These are phyloP conservation scores for Emergomyces orientalis DNA, from an alignment of 2,329 filamentous ascomycete genomes.

Conservation along the genomic window DNA sequence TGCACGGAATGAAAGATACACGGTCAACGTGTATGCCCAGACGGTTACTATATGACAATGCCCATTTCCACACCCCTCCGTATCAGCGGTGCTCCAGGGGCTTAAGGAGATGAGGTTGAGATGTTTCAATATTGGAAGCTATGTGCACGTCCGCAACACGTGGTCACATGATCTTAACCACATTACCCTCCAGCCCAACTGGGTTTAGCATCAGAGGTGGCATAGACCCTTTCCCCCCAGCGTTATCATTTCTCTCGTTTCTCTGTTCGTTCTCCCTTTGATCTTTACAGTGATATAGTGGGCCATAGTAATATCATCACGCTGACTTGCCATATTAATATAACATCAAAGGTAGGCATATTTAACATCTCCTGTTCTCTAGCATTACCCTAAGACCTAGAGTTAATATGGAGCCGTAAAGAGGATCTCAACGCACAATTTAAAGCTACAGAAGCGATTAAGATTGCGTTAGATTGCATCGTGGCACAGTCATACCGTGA, in stretches of 20 bases:
- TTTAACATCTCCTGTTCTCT: not conserved
- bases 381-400: too few relatives aligned
- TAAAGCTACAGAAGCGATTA: not conserved
- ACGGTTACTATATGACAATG: not conserved
- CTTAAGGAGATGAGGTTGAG: not conserved
- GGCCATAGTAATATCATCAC: not conserved
- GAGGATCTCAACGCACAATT: not conserved
- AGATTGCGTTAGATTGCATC: not conserved
- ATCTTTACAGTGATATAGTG: not conserved
- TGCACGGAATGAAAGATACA: not conserved
- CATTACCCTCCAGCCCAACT: too few relatives aligned
- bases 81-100: not conserved
- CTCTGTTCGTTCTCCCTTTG: not conserved
- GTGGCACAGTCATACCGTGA: not conserved
- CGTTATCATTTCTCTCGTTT: not conserved
- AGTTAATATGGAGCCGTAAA: not conserved
- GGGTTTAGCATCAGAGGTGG: too few relatives aligned
- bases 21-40: not conserved
- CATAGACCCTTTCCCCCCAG: too few relatives aligned
- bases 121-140: not conserved
- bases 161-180: not conserved
- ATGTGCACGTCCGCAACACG: not conserved
- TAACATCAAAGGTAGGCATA: not conserved
- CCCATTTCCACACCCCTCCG: not conserved
- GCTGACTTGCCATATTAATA: not conserved